Percentiles rank a stretch among this genome's conserved stretches.
These are phyloP conservation scores for Xerocomellus chrysenteron DNA, from an alignment of 768 basidiomycete genomes.

Conservation along the genomic window DNA sequence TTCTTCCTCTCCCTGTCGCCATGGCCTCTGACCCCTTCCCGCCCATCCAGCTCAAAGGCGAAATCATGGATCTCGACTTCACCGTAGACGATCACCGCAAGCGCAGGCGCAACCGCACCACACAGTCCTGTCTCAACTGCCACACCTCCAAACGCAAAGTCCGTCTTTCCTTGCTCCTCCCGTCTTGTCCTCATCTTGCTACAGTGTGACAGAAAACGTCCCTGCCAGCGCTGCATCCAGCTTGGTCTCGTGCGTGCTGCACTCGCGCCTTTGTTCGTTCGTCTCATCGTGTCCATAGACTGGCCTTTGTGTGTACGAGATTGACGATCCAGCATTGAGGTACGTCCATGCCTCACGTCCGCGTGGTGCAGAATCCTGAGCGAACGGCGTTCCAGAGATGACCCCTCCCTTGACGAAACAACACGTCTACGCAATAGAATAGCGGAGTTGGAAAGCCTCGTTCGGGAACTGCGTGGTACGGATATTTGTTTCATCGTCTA, in stretches of 20 bases:
- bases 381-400: constrained; percentile 53
- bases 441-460: constrained; percentile 89
- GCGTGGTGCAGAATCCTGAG: background rate
- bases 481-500: constrained; percentile 12
- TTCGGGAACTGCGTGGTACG: constrained; percentile 81
- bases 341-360: constrained; percentile 25
- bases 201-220: constrained; percentile 85
- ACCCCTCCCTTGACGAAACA: constrained; percentile 84
- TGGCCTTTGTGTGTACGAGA: constrained; percentile 92
- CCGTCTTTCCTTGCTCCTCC: constrained; percentile 17
- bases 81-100: constrained; percentile 75
- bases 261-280: background rate
- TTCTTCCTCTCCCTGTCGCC: constrained; percentile 37
- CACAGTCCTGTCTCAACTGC: constrained; percentile 84
- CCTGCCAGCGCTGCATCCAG: constrained; percentile 88
- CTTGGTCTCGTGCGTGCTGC: constrained; percentile 67
- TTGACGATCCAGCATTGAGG: constrained; percentile 85
- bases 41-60: constrained; percentile 65
- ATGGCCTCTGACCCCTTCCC: constrained; percentile 57
- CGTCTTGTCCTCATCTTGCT: constrained; percentile 6
- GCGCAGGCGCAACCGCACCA: constrained; percentile 87
- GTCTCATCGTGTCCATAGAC: constrained; percentile 48
- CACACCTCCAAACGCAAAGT: constrained; percentile 95
- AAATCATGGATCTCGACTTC: constrained; percentile 78
- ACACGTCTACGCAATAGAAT: constrained; percentile 84